These are phyloP conservation scores for Musa troglodytarum DNA, from an alignment of 176 grass and related monocot genomes.

Conservation along the genomic window DNA sequence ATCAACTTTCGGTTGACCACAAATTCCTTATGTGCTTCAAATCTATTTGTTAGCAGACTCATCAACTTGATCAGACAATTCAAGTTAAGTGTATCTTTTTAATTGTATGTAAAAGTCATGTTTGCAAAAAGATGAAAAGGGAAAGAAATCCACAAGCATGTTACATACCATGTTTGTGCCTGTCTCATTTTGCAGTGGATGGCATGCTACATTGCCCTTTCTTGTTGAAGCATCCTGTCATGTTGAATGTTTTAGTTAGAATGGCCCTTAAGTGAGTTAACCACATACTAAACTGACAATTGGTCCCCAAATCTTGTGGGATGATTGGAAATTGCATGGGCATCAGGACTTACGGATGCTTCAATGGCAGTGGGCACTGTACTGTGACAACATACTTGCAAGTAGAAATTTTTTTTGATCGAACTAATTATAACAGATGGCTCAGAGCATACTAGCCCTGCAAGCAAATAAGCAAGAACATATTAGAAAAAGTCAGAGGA, in stretches of 20 bases:
- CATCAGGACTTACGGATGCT: constrained; percentile 55
- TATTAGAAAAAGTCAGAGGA: neutral
- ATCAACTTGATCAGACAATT: too few relatives aligned
- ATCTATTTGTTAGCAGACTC: too few relatives aligned
- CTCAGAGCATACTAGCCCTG: constrained; percentile 86
- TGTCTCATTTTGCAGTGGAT: constrained; percentile 68
- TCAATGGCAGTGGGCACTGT: constrained; percentile 79
- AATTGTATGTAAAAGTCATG: too few relatives aligned
- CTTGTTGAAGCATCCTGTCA: constrained; percentile 74
- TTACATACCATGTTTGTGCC: constrained; percentile 8
- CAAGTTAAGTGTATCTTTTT: too few relatives aligned
- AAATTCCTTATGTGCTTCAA: too few relatives aligned
- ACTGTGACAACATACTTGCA: constrained; percentile 80
- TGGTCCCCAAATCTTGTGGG: too few relatives aligned
- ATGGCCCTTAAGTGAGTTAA: too few relatives aligned
- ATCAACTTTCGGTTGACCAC: too few relatives aligned
- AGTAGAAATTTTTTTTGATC: constrained; percentile 89
- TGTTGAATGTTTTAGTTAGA: too few relatives aligned
- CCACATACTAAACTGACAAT: too few relatives aligned
- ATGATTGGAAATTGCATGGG: neutral
- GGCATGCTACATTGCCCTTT: constrained; percentile 45
- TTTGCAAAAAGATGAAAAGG: too few relatives aligned
- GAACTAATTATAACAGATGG: constrained; percentile 61
- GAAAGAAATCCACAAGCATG: too few relatives aligned
- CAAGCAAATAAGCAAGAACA: constrained; percentile 8